Base-by-base conservation (phyloP, 805 yeast species). In the Saturnispora saitoi region DNA sequence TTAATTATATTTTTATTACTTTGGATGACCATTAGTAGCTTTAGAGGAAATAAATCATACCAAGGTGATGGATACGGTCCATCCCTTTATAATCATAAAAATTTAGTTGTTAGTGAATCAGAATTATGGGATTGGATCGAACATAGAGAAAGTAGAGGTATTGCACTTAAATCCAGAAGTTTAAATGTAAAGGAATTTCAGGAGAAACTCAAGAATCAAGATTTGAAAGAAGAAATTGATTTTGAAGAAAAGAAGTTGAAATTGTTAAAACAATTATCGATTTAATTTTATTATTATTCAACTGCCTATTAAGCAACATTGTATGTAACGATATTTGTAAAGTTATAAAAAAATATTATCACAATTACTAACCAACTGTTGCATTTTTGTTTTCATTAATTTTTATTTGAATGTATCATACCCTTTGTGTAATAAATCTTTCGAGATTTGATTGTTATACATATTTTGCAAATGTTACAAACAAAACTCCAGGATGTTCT, bases 51-150 rank as follows among this genome's bases (percentile, higher is more conserved):
- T 17, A 34, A 19, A 17, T 6, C 38, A 34, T 15, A 5, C 10
- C 24, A 34, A 17, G 22, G 38, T 34, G 38, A 34, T 15, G 19
- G 10, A n/a, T 17, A n/a, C 17, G 38, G n/a, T 22, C 42, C 15
- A 32, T 14, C n/a, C 49, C 45, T 50, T 20, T 53, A 53, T 17
- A 29, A 38, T n/a, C 43, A 42, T 15, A 76, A n/a, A 45, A 67
- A 51, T 49, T 66, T 52, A 56, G 56, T 68, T 51, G 69, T 70
- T 48, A 76, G 79, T 51, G 89, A 86, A 62, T 69, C 73, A 15
- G 72, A 73, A 22, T 59, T 86, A 40, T 86, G 93, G 93, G 73
- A 77, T 42, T 86, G 95, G 95, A 70, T 86, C 47, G 66, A 67
- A 30, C 36, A 48, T n/a, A 50, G 54, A 15, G 55, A 50, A 40